Evolutionary conservation across 139 green algal species (phyloP).

Genomic region (Diplosphaera chodatii): DNA sequence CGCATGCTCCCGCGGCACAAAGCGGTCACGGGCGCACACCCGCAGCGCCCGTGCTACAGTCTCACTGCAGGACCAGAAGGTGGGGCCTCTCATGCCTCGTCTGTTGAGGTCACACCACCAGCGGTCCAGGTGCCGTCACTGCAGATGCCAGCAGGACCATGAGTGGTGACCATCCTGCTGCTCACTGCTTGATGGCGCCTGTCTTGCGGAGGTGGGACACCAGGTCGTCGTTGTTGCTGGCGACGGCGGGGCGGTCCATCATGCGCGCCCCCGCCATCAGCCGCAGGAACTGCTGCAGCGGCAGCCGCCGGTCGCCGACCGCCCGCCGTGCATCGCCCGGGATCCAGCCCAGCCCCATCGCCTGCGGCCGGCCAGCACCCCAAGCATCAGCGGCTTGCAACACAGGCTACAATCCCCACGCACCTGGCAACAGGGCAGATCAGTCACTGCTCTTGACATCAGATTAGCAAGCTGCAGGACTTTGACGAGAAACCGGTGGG

Average conservation of each 20-base stretch:
- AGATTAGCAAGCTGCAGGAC: no score
- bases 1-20: conserved; percentile 54
- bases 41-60: conserved; percentile 43
- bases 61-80: conserved; percentile 45
- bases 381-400: no score
- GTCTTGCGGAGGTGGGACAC: conserved; percentile 31
- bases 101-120: no score
- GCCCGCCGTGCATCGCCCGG: neutral
- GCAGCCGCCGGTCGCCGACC: conserved; percentile 16
- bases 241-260: conserved; percentile 17
- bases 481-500: no score
- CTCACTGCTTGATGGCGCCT: conserved; percentile 31
- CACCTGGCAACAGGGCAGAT: no score
- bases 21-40: conserved; percentile 41
- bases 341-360: neutral
- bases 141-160: no score
- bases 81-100: no score
- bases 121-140: no score
- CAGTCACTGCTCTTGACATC: no score
- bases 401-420: no score
- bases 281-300: conserved; percentile 44
- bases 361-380: no score
- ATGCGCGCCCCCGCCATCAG: conserved; percentile 36
- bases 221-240: conserved; percentile 49
- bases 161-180: no score